These are phyloP conservation scores for Podospora pseudopauciseta DNA, from an alignment of 495 filamentous ascomycete genomes.

Conservation along the genomic window DNA sequence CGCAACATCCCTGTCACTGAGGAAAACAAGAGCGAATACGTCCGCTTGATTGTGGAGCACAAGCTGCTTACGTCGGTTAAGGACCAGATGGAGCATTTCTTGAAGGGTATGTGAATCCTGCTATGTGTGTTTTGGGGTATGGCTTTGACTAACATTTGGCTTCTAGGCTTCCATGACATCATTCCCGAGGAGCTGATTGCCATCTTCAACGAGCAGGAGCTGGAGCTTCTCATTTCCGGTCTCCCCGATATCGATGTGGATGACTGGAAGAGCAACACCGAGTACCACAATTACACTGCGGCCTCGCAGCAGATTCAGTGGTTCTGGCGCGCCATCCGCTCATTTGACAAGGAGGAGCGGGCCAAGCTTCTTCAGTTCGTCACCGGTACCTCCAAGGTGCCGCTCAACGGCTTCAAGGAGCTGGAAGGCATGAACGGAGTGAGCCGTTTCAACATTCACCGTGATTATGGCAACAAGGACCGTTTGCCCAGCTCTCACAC, in stretches of 20 bases:
- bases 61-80: conserved; percentile 85
- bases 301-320: conserved; percentile 97
- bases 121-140: neutral
- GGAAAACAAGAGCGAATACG: conserved; percentile 98
- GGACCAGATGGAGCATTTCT: conserved; percentile 91
- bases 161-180: conserved; percentile 90
- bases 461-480: conserved; percentile 97
- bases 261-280: conserved; percentile 98
- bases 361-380: conserved; percentile 98
- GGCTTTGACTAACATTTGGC: conserved; percentile 20
- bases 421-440: conserved; percentile 99
- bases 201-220: conserved; percentile 98
- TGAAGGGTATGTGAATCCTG: conserved; percentile 63
- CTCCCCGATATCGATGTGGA: conserved; percentile 96
- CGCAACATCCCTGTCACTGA: conserved; percentile 92
- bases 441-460: conserved; percentile 97
- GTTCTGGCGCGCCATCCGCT: conserved; percentile 98
- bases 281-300: conserved; percentile 96
- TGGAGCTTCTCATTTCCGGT: conserved; percentile 95
- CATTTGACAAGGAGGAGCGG: conserved; percentile 98
- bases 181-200: conserved; percentile 90
- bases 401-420: conserved; percentile 98
- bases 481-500: conserved; percentile 94
- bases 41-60: conserved; percentile 90
- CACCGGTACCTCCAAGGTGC: conserved; percentile 97